Base-by-base conservation (phyloP, 148 eudicot species). In the Spergularia marina region DNA sequence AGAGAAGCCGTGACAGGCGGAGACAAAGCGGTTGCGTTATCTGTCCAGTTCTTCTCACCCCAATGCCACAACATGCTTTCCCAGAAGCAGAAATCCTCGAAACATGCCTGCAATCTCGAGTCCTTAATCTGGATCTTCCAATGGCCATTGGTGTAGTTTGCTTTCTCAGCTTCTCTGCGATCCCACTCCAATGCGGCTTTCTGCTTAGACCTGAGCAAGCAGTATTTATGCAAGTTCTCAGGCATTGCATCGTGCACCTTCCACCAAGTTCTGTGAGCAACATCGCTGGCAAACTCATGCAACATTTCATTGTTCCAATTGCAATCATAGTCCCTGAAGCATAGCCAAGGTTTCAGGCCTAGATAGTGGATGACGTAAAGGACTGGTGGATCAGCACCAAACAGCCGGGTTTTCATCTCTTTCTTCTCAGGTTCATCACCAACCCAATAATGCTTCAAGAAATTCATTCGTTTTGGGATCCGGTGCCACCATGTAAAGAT, bases 41-140 rank as follows among this genome's bases (percentile, higher is more conserved):
- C 97, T 1, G 97, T 94, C 97, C 94, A 88, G 56, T 91, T 94
- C 74, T 85, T 88, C 1, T 93, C 98, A 34, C 98, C 98, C 98
- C 98, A 93, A 11, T 93, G 98, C 97, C 98, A 91, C 79, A 93
- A 72, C 98, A 93, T 93, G 81, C 96, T 93, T 78, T 93, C 94
- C 98, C 98, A 93, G 79, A 84, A 93, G 76, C 97, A 94, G 67
- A 91, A 91, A 0, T 90, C 72, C 76, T 94, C 98, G 18, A 87
- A 89, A 77, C 98, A 94, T 40, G 76, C 87, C 74, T 82, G 52
- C 79, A 91, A 81, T 49, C 98, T 82, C 7, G 78, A 71, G 51
- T 94, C 98, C 68, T 84, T 59, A n/a, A 94, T 86, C 76, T 89
- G 71, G 54, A 85, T 86, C 81, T 83, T 87, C 91, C 93, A 94